Evolutionary conservation across 768 basidiomycete species (phyloP), one percentile per base, ranked within the genome.

Genomic region (Glaciozyma martinii): DNA sequence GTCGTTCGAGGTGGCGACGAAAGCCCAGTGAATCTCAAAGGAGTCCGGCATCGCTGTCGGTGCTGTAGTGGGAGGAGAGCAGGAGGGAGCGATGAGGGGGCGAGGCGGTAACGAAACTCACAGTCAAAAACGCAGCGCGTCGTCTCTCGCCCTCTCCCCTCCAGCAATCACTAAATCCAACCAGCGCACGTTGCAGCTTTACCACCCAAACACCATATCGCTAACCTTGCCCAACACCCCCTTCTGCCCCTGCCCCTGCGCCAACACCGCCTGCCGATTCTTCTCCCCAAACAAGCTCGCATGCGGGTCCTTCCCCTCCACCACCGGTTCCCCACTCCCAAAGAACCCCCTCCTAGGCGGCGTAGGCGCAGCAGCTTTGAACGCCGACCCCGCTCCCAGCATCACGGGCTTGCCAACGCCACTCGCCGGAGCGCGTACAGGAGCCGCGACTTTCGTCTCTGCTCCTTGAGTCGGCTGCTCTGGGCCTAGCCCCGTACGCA

Each of bases 141-240:
- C n/a, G n/a, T n/a, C n/a, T n/a, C n/a, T n/a, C n/a, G n/a, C n/a
- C n/a, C n/a, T n/a, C n/a, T n/a, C n/a, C n/a, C n/a, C n/a, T n/a
- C n/a, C n/a, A n/a, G n/a, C n/a, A n/a, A n/a, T n/a, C n/a, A n/a
- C n/a, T n/a, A 8, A 40, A 40, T 3, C 5, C 37, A 40, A 40
- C 37, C 12, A 6, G 37, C 37, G 15, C 5, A 40, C 2, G 12
- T 40, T 40, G 37, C 37, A 40, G 10, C 37, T 40, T 25, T 55
- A 69, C 67, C 67, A 72, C 19, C 71, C 71, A 55, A 72, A 72
- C 12, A 72, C 67, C 16, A 71, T 32, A 44, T 72, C 70, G 21
- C 58, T 47, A 25, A 72, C 64, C 37, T 66, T 71, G 8, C 71
- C 71, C 15, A 68, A 42, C 44, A 66, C 65, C 23, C 69, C 71